A percentile compares a stretch with the other conserved stretches of the same genome.
phyloP scores from a whole-genome alignment of 2,329 filamentous ascomycete species.

The Pseudogymnoascus sp. region DNA sequence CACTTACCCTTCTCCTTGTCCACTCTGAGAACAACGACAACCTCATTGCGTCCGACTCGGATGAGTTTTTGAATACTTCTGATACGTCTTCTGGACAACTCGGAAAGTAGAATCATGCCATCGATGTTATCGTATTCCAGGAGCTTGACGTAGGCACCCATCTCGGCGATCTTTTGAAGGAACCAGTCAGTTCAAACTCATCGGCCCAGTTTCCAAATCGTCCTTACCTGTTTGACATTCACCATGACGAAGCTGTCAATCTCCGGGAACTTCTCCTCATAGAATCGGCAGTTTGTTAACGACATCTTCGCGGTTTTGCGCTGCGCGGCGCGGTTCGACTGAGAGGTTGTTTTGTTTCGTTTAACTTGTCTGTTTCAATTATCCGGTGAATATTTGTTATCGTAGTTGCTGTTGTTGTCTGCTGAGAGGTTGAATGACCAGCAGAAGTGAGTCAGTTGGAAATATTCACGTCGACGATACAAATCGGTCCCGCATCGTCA shows the following conservation, averaged over 20 bases:
- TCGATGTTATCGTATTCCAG: conserved; percentile 99
- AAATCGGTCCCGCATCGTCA: conserved; percentile 11
- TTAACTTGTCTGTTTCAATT: background rate
- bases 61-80: conserved; percentile 98
- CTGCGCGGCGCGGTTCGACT: conserved; percentile 7
- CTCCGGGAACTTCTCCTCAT: conserved; percentile 95
- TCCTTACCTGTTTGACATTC: conserved; percentile 87
- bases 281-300: conserved; percentile 93
- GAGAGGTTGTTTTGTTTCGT: conserved; percentile 7
- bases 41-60: conserved; percentile 93
- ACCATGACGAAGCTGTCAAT: conserved; percentile 99
- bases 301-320: conserved; percentile 62
- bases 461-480: conserved; percentile 8
- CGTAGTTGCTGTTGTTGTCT: background rate
- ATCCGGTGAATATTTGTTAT: background rate
- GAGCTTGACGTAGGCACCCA: conserved; percentile 99
- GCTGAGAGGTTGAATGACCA: conserved; percentile 6
- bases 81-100: conserved; percentile 96
- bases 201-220: conserved; percentile 8
- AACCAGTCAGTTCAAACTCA: background rate
- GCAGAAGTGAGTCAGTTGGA: conserved; percentile 8
- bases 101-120: conserved; percentile 98
- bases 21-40: conserved; percentile 95
- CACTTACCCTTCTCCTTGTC: conserved; percentile 91
- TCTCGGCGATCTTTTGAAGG: conserved; percentile 75